Percentiles rank a stretch among this genome's conserved stretches.
phyloP scores from a whole-genome alignment of 73 alveolate species.

The Uronychia setigera region DNA sequence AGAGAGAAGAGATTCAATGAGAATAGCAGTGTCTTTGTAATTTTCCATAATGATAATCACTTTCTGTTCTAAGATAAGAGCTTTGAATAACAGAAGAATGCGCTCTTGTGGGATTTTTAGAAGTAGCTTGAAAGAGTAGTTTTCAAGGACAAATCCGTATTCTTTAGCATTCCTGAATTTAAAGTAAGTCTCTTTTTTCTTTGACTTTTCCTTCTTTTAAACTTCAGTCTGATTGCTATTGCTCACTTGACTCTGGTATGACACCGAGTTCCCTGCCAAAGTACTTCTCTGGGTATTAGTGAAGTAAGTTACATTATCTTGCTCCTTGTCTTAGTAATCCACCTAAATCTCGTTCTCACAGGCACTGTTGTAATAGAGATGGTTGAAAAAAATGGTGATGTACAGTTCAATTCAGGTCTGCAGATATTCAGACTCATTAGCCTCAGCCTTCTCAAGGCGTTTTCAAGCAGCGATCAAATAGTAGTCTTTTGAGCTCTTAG shows the following conservation, averaged over 20 bases:
- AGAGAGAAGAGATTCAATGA: conserved; percentile 37
- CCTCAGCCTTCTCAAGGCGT: conserved; percentile 8
- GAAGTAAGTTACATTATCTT: too few species aligned
- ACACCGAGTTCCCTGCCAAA: too few species aligned
- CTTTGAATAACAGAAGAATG: conserved; percentile 27
- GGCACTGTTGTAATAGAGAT: conserved; percentile 24
- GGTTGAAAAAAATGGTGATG: conserved; percentile 32
- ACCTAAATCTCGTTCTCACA: conserved; percentile 35
- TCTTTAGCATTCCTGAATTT: conserved; percentile 23
- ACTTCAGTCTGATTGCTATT: too few species aligned
- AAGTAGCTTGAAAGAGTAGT: conserved; percentile 43
- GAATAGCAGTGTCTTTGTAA: conserved; percentile 43
- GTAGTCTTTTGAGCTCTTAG: conserved; percentile 14
- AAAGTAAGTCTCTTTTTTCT: conserved; percentile 20
- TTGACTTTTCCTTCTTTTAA: conserved; percentile 2
- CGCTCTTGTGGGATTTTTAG: conserved; percentile 36
- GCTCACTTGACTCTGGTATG: too few species aligned
- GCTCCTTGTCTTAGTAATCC: background rate
- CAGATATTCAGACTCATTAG: background rate
- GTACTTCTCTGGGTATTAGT: too few species aligned
- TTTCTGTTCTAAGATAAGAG: conserved; percentile 43
- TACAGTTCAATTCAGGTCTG: conserved; percentile 26
- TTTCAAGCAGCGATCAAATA: background rate
- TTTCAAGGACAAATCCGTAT: conserved; percentile 45
- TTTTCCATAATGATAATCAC: conserved; percentile 36